Conservation (phyloP, 192 early-diverging fungal genomes). For the Chytriomyces hyalinus region DNA sequence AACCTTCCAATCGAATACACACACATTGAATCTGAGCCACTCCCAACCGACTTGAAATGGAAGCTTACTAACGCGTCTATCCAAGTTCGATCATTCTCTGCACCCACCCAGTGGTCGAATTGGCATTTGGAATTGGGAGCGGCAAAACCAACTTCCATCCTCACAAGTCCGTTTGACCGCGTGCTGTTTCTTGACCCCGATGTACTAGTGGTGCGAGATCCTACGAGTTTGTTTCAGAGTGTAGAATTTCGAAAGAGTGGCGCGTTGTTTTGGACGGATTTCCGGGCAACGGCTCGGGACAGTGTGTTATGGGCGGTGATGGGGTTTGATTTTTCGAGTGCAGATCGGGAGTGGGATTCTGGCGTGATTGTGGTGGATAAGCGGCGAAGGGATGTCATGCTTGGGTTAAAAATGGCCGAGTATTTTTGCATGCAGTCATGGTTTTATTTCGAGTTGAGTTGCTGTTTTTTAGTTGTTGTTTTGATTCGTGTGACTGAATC, state of each 20-base stretch:
- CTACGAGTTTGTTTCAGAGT: not conserved
- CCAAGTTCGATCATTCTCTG: slow-evolving; percentile 6
- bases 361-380: slow-evolving; percentile 14
- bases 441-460: slow-evolving; percentile 3
- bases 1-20: slow-evolving; percentile 16
- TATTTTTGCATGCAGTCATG: not conserved
- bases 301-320: slow-evolving; percentile 6
- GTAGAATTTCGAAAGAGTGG: not conserved
- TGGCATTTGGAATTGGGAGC: not conserved
- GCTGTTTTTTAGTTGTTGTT: too few relatives aligned
- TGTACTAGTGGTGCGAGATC: not conserved
- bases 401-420: not conserved
- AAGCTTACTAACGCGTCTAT: not conserved
- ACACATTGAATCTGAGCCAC: slow-evolving; percentile 5
- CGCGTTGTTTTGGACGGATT: slow-evolving; percentile 25
- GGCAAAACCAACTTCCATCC: slow-evolving; percentile 19
- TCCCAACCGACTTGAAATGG: not conserved
- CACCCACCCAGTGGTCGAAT: not conserved
- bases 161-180: slow-evolving; percentile 5
- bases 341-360: slow-evolving; percentile 15
- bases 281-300: not conserved
- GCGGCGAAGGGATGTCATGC: not conserved
- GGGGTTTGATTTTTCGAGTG: not conserved
- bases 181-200: slow-evolving; percentile 19
- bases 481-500: too few relatives aligned